These are phyloP conservation scores for Candida insectalens DNA, from an alignment of 805 yeast species.

Conservation along the genomic window DNA sequence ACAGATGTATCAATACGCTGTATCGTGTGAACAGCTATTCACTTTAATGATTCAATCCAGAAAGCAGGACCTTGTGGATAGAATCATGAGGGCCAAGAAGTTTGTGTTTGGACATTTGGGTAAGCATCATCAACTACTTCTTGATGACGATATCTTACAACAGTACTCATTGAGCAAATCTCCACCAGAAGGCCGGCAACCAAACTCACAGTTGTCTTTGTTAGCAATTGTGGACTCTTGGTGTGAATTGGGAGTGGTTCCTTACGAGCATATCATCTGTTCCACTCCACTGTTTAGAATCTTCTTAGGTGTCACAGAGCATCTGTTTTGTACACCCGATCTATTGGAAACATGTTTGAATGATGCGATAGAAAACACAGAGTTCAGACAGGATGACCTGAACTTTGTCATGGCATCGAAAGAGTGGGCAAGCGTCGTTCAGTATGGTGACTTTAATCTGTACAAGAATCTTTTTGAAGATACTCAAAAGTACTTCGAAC, in stretches of 20 bases:
- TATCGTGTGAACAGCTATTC: constrained; percentile 73
- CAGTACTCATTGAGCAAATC: constrained; percentile 67
- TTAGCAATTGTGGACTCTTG: constrained; percentile 92
- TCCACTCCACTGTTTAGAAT: constrained; percentile 91
- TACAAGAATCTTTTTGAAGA: constrained; percentile 67
- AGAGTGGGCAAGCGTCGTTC: constrained; percentile 75
- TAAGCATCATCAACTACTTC: constrained; percentile 44
- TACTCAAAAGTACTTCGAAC: constrained; percentile 76
- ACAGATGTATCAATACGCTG: constrained; percentile 84
- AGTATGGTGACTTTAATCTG: constrained; percentile 61
- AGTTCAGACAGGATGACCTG: constrained; percentile 81
- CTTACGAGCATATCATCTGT: constrained; percentile 95
- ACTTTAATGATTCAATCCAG: constrained; percentile 71
- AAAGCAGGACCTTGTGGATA: constrained; percentile 41
- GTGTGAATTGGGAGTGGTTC: constrained; percentile 75
- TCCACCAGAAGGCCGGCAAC: constrained; percentile 58
- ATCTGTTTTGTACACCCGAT: constrained; percentile 76
- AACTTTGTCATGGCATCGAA: constrained; percentile 90
- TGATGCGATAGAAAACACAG: constrained; percentile 55
- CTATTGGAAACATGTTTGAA: constrained; percentile 71
- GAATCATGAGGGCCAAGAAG: constrained; percentile 59
- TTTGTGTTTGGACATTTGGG: constrained; percentile 66
- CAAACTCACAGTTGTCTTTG: constrained; percentile 84
- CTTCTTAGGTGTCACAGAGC: constrained; percentile 89
- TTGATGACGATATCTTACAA: constrained; percentile 73